Conservation (phyloP, 192 early-diverging fungal species). For the Physocladia obscura region DNA sequence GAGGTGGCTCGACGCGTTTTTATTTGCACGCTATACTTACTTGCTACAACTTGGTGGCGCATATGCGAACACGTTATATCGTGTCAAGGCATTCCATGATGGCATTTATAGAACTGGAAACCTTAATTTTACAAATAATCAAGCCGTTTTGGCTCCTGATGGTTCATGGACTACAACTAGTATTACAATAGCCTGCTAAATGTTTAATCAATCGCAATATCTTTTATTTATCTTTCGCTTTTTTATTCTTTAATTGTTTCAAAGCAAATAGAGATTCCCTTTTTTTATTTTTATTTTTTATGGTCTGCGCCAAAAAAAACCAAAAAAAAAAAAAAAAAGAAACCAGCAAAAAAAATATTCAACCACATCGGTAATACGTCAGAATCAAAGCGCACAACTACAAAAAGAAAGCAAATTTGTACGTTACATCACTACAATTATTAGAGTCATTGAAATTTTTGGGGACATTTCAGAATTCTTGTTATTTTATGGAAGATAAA, state of each 20-base stretch:
- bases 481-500: no score
- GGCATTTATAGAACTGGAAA: background rate
- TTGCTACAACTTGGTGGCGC: constrained; percentile 16
- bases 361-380: no score
- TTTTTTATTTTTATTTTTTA: background rate
- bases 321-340: no score
- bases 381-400: no score
- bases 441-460: no score
- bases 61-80: constrained; percentile 12
- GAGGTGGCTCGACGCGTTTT: background rate
- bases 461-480: no score
- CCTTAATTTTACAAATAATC: background rate
- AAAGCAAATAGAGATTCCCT: background rate
- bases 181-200: background rate
- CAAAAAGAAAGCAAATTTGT: no score
- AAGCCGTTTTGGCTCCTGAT: background rate
- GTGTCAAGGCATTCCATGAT: constrained; percentile 12
- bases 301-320: no score
- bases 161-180: background rate
- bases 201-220: background rate
- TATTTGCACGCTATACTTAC: background rate
- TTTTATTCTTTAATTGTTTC: background rate
- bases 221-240: background rate
- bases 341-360: no score
- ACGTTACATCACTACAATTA: no score